Percentiles rank a stretch among this genome's conserved stretches.
Evolutionary conservation across 495 filamentous ascomycete species (phyloP).

Genomic region (Bacidia gigantensis): DNA sequence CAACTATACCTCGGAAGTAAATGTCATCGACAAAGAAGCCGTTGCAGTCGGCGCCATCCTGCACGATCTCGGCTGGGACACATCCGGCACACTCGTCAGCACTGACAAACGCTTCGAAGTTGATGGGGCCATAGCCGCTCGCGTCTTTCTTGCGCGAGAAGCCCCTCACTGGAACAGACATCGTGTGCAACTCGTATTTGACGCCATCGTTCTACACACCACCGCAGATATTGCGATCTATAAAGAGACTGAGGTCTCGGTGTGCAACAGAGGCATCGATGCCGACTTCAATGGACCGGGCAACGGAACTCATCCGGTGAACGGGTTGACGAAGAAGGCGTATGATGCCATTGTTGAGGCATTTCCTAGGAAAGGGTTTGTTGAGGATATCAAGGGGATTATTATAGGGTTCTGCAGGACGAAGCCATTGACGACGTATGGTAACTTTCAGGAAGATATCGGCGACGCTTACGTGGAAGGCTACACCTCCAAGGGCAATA

Average conservation of each 20-base stretch:
- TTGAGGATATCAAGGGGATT: constrained; percentile 23
- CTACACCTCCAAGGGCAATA: not conserved
- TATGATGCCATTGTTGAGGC: constrained; percentile 23
- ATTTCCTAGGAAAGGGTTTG: constrained; percentile 28
- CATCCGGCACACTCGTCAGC: constrained; percentile 22
- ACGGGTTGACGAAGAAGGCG: constrained; percentile 23
- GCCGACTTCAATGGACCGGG: constrained; percentile 35
- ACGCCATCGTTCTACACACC: constrained; percentile 40
- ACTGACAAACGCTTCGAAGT: constrained; percentile 42
- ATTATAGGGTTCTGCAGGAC: constrained; percentile 30
- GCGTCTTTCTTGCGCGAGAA: constrained; percentile 27
- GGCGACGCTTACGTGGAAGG: constrained; percentile 24
- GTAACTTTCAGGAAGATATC: constrained; percentile 30
- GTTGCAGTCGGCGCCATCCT: constrained; percentile 35
- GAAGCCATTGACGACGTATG: constrained; percentile 38
- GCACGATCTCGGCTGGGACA: constrained; percentile 42
- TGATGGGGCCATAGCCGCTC: constrained; percentile 37
- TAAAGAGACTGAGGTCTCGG: constrained; percentile 34
- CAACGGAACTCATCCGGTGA: constrained; percentile 11
- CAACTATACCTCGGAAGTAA: constrained; percentile 23
- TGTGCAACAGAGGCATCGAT: constrained; percentile 27
- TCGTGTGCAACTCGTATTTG: constrained; percentile 36
- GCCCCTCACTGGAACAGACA: constrained; percentile 24
- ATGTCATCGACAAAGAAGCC: constrained; percentile 30
- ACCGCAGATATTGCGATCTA: constrained; percentile 27